Percentiles rank a stretch among this genome's conserved stretches.
These are phyloP conservation scores for Trametes coccinea DNA, from an alignment of 768 basidiomycete genomes.

Conservation along the genomic window DNA sequence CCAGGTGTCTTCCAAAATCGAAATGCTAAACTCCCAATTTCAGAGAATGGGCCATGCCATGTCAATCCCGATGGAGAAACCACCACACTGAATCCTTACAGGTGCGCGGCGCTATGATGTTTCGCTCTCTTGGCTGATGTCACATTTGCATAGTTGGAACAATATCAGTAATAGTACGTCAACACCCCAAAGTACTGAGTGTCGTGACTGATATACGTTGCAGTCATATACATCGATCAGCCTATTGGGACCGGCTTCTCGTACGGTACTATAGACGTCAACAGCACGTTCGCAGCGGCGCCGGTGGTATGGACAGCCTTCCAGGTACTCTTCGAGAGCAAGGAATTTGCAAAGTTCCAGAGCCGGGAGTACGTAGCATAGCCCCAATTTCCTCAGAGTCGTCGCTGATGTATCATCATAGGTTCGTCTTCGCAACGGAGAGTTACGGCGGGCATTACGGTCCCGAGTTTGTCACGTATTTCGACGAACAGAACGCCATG, in stretches of 20 bases:
- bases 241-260: slow-evolving; percentile 70
- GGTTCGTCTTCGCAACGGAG: slow-evolving; percentile 66
- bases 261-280: slow-evolving; percentile 54
- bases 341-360: slow-evolving; percentile 50
- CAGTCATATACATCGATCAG: slow-evolving; percentile 73
- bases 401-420: slow-evolving; percentile 22
- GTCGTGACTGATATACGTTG: not conserved
- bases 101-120: slow-evolving; percentile 33
- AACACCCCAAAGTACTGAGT: not conserved
- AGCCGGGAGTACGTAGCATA: slow-evolving; percentile 46
- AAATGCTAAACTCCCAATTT: too few relatives aligned
- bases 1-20: not conserved
- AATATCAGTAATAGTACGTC: slow-evolving; percentile 59
- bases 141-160: slow-evolving; percentile 53
- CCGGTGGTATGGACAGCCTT: slow-evolving; percentile 62
- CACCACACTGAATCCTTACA: slow-evolving; percentile 60
- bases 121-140: too few relatives aligned
- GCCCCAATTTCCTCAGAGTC: not conserved
- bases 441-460: slow-evolving; percentile 72
- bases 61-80: slow-evolving; percentile 56
- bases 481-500: slow-evolving; percentile 58
- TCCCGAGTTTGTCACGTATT: slow-evolving; percentile 62
- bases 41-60: slow-evolving; percentile 65
- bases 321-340: slow-evolving; percentile 62
- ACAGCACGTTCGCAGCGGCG: slow-evolving; percentile 57